phyloP scores from a whole-genome alignment of 352 stramenopile genomes.

The Pythium aquatile region DNA sequence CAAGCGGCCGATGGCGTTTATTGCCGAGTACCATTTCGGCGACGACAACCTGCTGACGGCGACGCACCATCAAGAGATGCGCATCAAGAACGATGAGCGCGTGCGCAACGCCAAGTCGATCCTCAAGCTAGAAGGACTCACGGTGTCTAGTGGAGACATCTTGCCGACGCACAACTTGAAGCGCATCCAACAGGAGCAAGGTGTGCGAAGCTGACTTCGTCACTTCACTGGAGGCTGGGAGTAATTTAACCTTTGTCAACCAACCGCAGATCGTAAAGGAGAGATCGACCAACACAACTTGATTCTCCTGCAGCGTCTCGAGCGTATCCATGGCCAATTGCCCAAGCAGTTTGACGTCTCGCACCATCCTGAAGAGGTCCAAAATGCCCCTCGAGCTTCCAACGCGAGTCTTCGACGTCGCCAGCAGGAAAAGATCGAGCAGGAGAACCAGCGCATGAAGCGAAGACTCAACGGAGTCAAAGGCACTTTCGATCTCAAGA shows the following conservation, averaged over 20 bases:
- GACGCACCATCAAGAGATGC: slow-evolving; percentile 42
- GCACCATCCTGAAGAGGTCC: slow-evolving; percentile 42
- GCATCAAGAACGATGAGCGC: slow-evolving; percentile 44
- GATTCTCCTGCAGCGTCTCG: slow-evolving; percentile 44
- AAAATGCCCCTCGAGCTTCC: slow-evolving; percentile 35
- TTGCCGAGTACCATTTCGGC: slow-evolving; percentile 64
- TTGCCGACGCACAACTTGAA: slow-evolving; percentile 52
- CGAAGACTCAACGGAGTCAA: slow-evolving; percentile 39
- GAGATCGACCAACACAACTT: slow-evolving; percentile 54
- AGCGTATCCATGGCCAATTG: slow-evolving; percentile 51
- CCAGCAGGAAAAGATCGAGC: slow-evolving; percentile 45
- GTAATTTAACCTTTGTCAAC: too few species aligned
- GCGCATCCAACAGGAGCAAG: slow-evolving; percentile 53
- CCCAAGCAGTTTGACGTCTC: slow-evolving; percentile 66
- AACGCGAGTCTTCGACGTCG: slow-evolving; percentile 34
- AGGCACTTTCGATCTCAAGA: slow-evolving; percentile 41
- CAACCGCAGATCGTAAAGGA: slow-evolving; percentile 38
- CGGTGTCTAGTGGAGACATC: slow-evolving; percentile 22
- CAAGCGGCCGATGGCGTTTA: slow-evolving; percentile 46
- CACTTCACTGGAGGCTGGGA: too few species aligned
- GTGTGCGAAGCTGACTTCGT: slow-evolving; percentile 19
- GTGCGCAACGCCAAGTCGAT: slow-evolving; percentile 46
- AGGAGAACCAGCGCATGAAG: slow-evolving; percentile 51
- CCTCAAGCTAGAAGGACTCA: slow-evolving; percentile 34
- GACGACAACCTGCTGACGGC: slow-evolving; percentile 63